Evolutionary conservation across 441 rosid species (phyloP).

Genomic region (Pelargonium exstipulatum): DNA sequence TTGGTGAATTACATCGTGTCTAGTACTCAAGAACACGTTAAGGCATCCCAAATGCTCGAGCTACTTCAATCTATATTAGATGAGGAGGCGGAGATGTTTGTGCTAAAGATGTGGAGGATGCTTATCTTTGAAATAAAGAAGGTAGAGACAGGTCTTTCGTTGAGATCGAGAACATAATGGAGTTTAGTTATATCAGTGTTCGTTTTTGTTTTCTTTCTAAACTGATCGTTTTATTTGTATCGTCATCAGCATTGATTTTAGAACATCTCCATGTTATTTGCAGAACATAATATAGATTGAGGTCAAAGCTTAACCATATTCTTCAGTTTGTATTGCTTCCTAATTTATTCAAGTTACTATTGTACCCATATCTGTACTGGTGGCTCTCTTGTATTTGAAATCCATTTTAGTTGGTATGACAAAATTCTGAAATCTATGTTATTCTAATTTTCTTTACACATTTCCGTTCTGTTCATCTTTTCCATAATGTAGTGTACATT

Average conservation of each 20-base stretch:
- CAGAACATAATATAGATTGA: conserved; percentile 15
- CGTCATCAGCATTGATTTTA: background rate
- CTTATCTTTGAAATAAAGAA: conserved; percentile 94
- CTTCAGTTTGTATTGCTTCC: conserved; percentile 13
- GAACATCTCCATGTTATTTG: conserved; percentile 8
- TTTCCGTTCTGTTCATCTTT: too few relatives aligned
- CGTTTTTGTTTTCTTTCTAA: background rate
- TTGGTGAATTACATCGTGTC: conserved; percentile 82
- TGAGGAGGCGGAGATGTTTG: conserved; percentile 99
- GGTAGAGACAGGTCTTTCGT: conserved; percentile 71
- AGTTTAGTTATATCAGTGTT: conserved; percentile 15
- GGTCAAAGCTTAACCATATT: conserved; percentile 9
- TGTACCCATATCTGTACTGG: conserved; percentile 6
- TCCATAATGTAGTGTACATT: too few relatives aligned
- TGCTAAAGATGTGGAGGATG: conserved; percentile 99
- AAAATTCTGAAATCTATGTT: too few relatives aligned
- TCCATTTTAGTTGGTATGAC: too few relatives aligned
- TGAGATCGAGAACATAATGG: conserved; percentile 52
- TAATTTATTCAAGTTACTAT: background rate
- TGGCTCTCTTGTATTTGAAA: background rate
- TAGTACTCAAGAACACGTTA: conserved; percentile 76
- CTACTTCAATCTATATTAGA: conserved; percentile 75
- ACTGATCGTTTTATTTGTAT: background rate
- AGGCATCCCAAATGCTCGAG: conserved; percentile 93
- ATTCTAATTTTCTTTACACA: too few relatives aligned